A percentile compares a stretch with the other conserved stretches of the same genome.
Conservation (phyloP, 768 basidiomycete genomes). For the Suillus tomentosus region DNA sequence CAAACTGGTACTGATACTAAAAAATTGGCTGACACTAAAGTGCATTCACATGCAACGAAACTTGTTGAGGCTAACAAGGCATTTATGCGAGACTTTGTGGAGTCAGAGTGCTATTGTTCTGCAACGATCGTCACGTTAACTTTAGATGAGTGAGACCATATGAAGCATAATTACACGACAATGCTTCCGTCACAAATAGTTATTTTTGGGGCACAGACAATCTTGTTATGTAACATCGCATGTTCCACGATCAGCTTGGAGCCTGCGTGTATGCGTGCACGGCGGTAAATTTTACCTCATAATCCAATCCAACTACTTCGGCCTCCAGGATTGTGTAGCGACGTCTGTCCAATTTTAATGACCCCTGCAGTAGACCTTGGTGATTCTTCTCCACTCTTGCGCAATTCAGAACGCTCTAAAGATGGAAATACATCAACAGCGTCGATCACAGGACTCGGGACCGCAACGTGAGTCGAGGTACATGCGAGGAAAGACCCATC, state of each 20-base stretch:
- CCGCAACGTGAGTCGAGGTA: constrained; percentile 30
- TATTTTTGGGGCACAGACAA: constrained; percentile 5
- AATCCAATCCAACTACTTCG: constrained; percentile 93
- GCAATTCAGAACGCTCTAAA: constrained; percentile 17
- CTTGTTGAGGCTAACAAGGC: neutral
- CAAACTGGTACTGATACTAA: neutral
- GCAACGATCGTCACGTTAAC: constrained; percentile 1
- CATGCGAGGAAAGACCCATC: constrained; percentile 29
- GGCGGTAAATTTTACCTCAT: constrained; percentile 29
- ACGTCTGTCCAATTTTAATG: constrained; percentile 94
- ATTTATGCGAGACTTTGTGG: neutral
- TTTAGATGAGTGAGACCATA: neutral
- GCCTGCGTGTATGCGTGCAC: neutral
- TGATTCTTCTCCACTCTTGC: constrained; percentile 15
- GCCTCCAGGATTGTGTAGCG: constrained; percentile 88
- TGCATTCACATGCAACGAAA: neutral
- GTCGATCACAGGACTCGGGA: constrained; percentile 74
- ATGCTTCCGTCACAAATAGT: neutral
- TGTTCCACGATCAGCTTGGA: neutral
- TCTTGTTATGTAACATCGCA: constrained; percentile 5
- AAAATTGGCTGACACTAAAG: neutral
- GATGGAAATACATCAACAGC: constrained; percentile 49
- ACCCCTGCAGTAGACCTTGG: constrained; percentile 38
- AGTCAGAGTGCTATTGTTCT: neutral
- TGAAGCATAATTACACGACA: neutral